phyloP scores from a whole-genome alignment of 1,284 basidiomycete genomes.

The Afroboletus lepidellus region DNA sequence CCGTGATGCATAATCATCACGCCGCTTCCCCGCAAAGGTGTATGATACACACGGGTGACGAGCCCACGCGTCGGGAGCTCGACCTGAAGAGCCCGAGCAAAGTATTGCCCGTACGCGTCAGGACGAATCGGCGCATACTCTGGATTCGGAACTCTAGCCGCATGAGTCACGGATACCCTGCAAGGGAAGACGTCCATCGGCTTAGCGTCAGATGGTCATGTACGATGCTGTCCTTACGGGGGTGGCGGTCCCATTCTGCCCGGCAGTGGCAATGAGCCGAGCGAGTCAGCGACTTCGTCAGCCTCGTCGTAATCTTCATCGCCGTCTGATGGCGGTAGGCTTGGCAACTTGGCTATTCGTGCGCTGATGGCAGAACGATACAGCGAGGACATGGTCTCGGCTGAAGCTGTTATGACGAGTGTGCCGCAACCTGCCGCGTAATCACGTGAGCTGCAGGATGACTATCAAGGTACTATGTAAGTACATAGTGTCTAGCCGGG shows the following conservation, averaged over 20 bases:
- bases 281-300: slow-evolving; percentile 57
- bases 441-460: not conserved
- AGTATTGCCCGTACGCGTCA: slow-evolving; percentile 51
- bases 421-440: too few relatives aligned
- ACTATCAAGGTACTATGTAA: too few relatives aligned
- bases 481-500: too few relatives aligned
- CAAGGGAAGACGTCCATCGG: slow-evolving; percentile 2
- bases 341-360: slow-evolving; percentile 64
- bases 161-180: slow-evolving; percentile 16
- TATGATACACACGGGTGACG: slow-evolving; percentile 78
- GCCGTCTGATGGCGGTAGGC: slow-evolving; percentile 41
- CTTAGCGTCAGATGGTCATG: not conserved
- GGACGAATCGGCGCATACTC: slow-evolving; percentile 75
- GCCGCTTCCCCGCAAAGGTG: slow-evolving; percentile 47
- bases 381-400: slow-evolving; percentile 57
- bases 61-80: slow-evolving; percentile 58
- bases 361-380: slow-evolving; percentile 69
- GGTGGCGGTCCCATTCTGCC: slow-evolving; percentile 56
- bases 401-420: not conserved
- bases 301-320: slow-evolving; percentile 52
- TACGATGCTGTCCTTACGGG: slow-evolving; percentile 49
- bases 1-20: slow-evolving; percentile 94
- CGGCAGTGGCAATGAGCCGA: slow-evolving; percentile 58
- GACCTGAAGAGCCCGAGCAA: slow-evolving; percentile 75
- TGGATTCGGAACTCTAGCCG: slow-evolving; percentile 48